Percentiles rank a stretch among this genome's conserved stretches.
Conservation (phyloP, 352 stramenopile genomes). For the Phytophthora pinifolia region DNA sequence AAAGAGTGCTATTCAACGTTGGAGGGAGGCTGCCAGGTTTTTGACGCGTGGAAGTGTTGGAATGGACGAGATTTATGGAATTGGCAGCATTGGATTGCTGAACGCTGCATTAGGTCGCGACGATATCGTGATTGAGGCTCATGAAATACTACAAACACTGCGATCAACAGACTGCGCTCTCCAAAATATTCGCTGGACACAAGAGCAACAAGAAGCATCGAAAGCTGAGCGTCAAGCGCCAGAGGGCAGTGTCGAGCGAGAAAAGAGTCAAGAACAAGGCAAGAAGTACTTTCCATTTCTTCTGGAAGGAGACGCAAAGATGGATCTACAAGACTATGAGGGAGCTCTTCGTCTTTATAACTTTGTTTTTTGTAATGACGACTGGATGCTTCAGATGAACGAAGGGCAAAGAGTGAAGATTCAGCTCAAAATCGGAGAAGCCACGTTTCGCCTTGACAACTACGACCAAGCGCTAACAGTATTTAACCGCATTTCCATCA, state of each 20-base stretch:
- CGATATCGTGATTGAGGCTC: constrained; percentile 48
- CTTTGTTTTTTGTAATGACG: constrained; percentile 35
- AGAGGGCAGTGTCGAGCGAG: constrained; percentile 4
- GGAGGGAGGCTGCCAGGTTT: constrained; percentile 29
- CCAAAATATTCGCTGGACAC: constrained; percentile 41
- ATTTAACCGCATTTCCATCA: constrained; percentile 48
- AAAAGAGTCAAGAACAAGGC: constrained; percentile 19
- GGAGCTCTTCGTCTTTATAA: constrained; percentile 47
- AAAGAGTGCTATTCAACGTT: constrained; percentile 27
- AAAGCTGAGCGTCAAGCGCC: constrained; percentile 5
- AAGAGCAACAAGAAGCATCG: constrained; percentile 33
- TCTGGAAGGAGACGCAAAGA: constrained; percentile 59
- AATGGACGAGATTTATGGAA: constrained; percentile 27
- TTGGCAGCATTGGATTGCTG: constrained; percentile 50
- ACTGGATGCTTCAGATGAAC: constrained; percentile 45
- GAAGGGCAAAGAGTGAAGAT: constrained; percentile 29
- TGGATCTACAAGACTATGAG: constrained; percentile 54
- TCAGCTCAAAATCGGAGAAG: constrained; percentile 40
- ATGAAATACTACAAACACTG: constrained; percentile 45
- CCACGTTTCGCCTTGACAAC: constrained; percentile 38
- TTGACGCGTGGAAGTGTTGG: constrained; percentile 16
- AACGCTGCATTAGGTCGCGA: constrained; percentile 51
- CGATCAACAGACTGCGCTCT: constrained; percentile 40
- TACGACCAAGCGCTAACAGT: constrained; percentile 51
- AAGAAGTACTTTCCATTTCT: constrained; percentile 49